Conservation (phyloP, 169 alveolate genomes). For the Plasmodium gallinaceum region DNA sequence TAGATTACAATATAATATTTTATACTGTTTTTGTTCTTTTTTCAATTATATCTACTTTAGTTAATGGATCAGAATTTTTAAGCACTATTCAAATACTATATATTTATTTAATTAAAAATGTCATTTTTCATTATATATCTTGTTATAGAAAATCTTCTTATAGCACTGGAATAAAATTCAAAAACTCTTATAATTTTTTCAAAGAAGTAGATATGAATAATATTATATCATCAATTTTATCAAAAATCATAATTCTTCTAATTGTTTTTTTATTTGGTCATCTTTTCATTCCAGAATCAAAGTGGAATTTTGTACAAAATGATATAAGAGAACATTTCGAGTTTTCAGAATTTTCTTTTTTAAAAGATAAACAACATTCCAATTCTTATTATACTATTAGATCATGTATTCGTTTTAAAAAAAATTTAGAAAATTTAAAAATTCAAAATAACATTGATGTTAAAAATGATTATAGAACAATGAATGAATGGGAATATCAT, state of each 20-base stretch:
- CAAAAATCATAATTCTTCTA: slow-evolving; percentile 28
- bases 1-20: slow-evolving; percentile 50
- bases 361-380: slow-evolving; percentile 17
- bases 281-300: slow-evolving; percentile 55
- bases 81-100: slow-evolving; percentile 50
- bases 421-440: slow-evolving; percentile 62
- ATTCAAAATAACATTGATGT: slow-evolving; percentile 31
- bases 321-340: slow-evolving; percentile 38
- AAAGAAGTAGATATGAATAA: slow-evolving; percentile 37
- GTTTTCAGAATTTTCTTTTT: slow-evolving; percentile 52
- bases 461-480: slow-evolving; percentile 49
- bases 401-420: slow-evolving; percentile 65
- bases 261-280: slow-evolving; percentile 66
- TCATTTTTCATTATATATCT: slow-evolving; percentile 55
- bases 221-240: slow-evolving; percentile 33
- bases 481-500: slow-evolving; percentile 71
- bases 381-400: slow-evolving; percentile 38
- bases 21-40: slow-evolving; percentile 33
- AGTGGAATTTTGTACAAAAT: slow-evolving; percentile 30
- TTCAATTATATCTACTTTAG: slow-evolving; percentile 46
- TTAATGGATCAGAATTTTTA: slow-evolving; percentile 60
- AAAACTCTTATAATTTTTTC: slow-evolving; percentile 26
- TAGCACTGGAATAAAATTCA: slow-evolving; percentile 22
- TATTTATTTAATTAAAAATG: slow-evolving; percentile 46
- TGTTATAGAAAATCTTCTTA: slow-evolving; percentile 52